phyloP scores from a whole-genome alignment of 495 filamentous ascomycete genomes.

The Astrothelium macrocarpum region DNA sequence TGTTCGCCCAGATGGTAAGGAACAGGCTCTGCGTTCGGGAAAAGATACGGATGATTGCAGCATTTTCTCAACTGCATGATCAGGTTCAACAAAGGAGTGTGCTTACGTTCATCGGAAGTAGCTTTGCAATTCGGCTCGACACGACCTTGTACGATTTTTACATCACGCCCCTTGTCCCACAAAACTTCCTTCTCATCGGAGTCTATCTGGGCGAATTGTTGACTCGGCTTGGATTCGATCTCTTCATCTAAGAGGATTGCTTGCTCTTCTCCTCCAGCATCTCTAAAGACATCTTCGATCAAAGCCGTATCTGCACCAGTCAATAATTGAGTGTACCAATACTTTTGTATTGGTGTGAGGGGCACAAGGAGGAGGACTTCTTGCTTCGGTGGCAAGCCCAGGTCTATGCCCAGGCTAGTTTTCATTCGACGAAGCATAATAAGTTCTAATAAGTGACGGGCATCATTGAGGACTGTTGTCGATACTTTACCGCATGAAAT shows the following conservation, averaged over 20 bases:
- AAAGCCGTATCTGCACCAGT: constrained; percentile 46
- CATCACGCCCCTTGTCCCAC: constrained; percentile 39
- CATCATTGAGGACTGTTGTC: constrained; percentile 42
- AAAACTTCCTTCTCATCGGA: constrained; percentile 30
- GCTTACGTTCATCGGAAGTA: background rate
- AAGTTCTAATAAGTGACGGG: constrained; percentile 44
- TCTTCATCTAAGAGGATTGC: constrained; percentile 16
- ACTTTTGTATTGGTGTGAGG: constrained; percentile 50
- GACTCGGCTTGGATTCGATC: constrained; percentile 12
- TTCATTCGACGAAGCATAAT: constrained; percentile 59
- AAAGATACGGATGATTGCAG: constrained; percentile 54
- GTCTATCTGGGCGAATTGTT: constrained; percentile 15
- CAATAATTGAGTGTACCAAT: constrained; percentile 52
- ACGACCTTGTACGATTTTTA: constrained; percentile 12
- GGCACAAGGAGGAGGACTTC: constrained; percentile 53
- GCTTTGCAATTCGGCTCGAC: constrained; percentile 32
- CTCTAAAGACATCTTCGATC: constrained; percentile 45
- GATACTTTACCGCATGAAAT: constrained; percentile 48
- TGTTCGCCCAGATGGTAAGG: constrained; percentile 44
- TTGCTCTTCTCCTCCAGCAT: constrained; percentile 40
- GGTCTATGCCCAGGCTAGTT: constrained; percentile 46
- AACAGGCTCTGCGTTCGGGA: constrained; percentile 43
- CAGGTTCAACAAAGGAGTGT: constrained; percentile 43
- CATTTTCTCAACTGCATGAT: constrained; percentile 57
- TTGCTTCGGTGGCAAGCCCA: constrained; percentile 50